Evolutionary conservation across 139 green algal species (phyloP), one percentile per base, ranked within the genome.

Genomic region (Chlorella ohadii): DNA sequence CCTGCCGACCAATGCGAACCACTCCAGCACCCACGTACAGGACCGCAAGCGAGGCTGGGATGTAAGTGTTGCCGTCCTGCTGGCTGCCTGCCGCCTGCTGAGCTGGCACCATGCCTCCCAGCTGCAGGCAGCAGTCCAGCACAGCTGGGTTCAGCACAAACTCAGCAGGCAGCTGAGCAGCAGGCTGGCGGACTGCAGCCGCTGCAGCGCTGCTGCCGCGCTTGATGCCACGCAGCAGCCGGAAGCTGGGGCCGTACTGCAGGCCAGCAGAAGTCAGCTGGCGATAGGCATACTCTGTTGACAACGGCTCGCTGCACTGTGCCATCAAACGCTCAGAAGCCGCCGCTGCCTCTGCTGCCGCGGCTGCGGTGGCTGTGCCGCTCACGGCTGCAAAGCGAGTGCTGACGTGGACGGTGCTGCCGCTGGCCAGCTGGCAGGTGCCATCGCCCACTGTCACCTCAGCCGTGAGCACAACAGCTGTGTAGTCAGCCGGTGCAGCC

Each of bases 51-150:
- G 84, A 41, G 34, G 84, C 84, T 11, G 84, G 84, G 39, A 88
- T 57, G 27, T 63, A 81, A 41, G 78, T 82, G 25, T 22, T 59
- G 51, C 51, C 51, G 22, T 59, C 51, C 51, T 59, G 51, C 51
- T 59, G 51, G 51, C 51, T 59, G 51, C 51, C 51, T 9, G 11
- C 51, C 44, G 6, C 7, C 51, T 23, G 36, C 59, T 36, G 44
- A 61, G 44, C 11, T 33, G 47, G 47, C 57, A 38, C 34, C 68
- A 19, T 71, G 76, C 76, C 76, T 12, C 88, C 88, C 28, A 91
- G 82, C 82, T 91, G 88, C 28, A 91, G 59, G 86, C 87, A 88
- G 77, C 79, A 87, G 79, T 91, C 88, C 72, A 88, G 85, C 34
- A 81, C 56, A 17, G 86, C 82, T 11, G 88, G 88, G 66, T 91